Percentiles rank a stretch among this genome's conserved stretches.
Evolutionary conservation across 2,329 filamentous ascomycete species (phyloP).

Genomic region (Pseudogymnoascus sp.): DNA sequence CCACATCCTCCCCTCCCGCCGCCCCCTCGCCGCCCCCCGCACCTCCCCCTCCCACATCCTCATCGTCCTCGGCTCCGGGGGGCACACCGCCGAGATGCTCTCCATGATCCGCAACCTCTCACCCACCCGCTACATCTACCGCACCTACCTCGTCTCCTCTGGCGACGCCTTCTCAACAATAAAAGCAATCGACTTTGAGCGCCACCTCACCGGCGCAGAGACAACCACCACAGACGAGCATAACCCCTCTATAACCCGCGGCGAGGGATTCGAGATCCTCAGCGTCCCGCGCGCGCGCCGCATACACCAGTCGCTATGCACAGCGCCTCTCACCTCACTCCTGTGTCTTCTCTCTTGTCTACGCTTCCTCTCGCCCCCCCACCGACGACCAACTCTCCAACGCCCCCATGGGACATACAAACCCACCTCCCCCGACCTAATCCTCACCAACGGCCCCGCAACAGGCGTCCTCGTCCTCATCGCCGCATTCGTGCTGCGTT

Average conservation of each 20-base stretch:
- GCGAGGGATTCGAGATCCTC: slow-evolving; percentile 49
- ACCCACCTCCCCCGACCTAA: slow-evolving; percentile 52
- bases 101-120: slow-evolving; percentile 63
- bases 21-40: slow-evolving; percentile 18
- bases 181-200: slow-evolving; percentile 57
- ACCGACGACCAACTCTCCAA: slow-evolving; percentile 18
- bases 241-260: slow-evolving; percentile 27
- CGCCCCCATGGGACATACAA: slow-evolving; percentile 25
- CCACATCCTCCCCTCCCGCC: slow-evolving; percentile 22
- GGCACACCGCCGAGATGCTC: slow-evolving; percentile 92
- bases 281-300: slow-evolving; percentile 66
- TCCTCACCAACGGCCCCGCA: slow-evolving; percentile 82
- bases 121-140: slow-evolving; percentile 46
- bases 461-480: slow-evolving; percentile 71
- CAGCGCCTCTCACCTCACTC: slow-evolving; percentile 61
- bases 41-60: slow-evolving; percentile 51
- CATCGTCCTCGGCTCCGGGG: slow-evolving; percentile 82
- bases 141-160: slow-evolving; percentile 73
- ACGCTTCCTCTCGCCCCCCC: slow-evolving; percentile 37
- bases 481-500: slow-evolving; percentile 43
- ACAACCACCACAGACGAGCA: slow-evolving; percentile 3
- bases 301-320: slow-evolving; percentile 73
- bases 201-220: slow-evolving; percentile 29
- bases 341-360: slow-evolving; percentile 57
- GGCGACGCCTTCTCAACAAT: slow-evolving; percentile 66